These are phyloP conservation scores for Pulicaria dysenterica DNA, from an alignment of 129 eudicot genomes.

Conservation along the genomic window DNA sequence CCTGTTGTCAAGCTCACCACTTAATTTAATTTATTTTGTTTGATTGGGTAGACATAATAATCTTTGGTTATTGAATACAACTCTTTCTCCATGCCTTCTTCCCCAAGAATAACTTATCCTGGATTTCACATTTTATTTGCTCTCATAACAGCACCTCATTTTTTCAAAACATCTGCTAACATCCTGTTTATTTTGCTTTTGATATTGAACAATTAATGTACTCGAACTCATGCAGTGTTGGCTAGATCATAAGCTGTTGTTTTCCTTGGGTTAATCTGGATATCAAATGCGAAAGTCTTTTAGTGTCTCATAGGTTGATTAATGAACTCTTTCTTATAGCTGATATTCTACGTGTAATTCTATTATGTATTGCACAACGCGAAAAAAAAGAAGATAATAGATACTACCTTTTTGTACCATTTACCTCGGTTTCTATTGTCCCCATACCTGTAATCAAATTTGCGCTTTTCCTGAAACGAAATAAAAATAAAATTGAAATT, in stretches of 20 bases:
- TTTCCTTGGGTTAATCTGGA: not conserved
- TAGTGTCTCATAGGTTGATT: not conserved
- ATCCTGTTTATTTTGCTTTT: too few relatives aligned
- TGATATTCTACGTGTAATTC: conserved; percentile 1
- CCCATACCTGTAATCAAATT: not conserved
- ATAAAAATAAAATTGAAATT: not conserved
- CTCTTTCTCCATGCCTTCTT: too few relatives aligned
- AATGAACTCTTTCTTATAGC: not conserved
- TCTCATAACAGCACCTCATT: too few relatives aligned
- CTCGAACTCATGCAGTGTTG: too few relatives aligned
- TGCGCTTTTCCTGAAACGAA: not conserved
- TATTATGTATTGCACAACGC: not conserved
- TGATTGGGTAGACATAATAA: too few relatives aligned
- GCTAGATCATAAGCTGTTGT: conserved; percentile 6
- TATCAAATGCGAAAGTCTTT: not conserved
- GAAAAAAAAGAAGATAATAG: not conserved
- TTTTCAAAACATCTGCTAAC: too few relatives aligned
- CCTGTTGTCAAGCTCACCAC: too few relatives aligned
- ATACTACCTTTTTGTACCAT: not conserved
- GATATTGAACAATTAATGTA: too few relatives aligned
- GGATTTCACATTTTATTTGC: too few relatives aligned
- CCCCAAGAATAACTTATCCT: too few relatives aligned
- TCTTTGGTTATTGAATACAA: too few relatives aligned
- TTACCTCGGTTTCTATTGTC: not conserved
- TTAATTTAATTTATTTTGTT: too few relatives aligned